These are phyloP conservation scores for Xylariaceae sp. DNA, from an alignment of 2,329 filamentous ascomycete genomes.

Conservation along the genomic window DNA sequence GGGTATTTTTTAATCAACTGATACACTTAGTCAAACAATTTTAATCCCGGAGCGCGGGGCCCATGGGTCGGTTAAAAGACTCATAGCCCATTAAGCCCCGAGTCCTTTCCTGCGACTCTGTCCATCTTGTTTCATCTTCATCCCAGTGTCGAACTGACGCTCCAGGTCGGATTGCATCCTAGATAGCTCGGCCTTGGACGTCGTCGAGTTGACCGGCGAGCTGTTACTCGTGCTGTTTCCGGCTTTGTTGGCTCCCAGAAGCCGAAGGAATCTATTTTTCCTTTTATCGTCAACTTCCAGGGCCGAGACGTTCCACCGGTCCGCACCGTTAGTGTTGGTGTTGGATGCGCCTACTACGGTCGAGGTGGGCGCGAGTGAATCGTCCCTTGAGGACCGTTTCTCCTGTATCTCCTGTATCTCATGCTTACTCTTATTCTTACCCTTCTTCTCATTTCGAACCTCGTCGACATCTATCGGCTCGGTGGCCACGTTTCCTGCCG, in stretches of 20 bases:
- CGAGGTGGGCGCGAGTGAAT: slow-evolving; percentile 18
- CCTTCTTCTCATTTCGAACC: slow-evolving; percentile 6
- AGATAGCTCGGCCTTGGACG: slow-evolving; percentile 26
- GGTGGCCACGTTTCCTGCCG: not conserved
- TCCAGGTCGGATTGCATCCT: slow-evolving; percentile 46
- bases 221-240: slow-evolving; percentile 13
- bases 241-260: slow-evolving; percentile 48
- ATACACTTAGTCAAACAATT: slow-evolving; percentile 7
- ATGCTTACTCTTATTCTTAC: slow-evolving; percentile 8
- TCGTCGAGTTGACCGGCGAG: slow-evolving; percentile 6
- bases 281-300: slow-evolving; percentile 47
- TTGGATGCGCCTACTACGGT: slow-evolving; percentile 20
- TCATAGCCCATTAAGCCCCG: slow-evolving; percentile 36
- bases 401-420: not conserved
- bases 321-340: slow-evolving; percentile 28
- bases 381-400: slow-evolving; percentile 18
- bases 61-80: not conserved
- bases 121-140: slow-evolving; percentile 50
- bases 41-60: slow-evolving; percentile 19
- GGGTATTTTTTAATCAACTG: slow-evolving; percentile 1
- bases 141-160: slow-evolving; percentile 51
- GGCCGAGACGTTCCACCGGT: slow-evolving; percentile 49
- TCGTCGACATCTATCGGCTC: slow-evolving; percentile 3
- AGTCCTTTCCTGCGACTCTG: slow-evolving; percentile 47
- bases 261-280: slow-evolving; percentile 52